Base-by-base conservation (phyloP, 2,329 filamentous ascomycete species). In the Alternaria sp. region DNA sequence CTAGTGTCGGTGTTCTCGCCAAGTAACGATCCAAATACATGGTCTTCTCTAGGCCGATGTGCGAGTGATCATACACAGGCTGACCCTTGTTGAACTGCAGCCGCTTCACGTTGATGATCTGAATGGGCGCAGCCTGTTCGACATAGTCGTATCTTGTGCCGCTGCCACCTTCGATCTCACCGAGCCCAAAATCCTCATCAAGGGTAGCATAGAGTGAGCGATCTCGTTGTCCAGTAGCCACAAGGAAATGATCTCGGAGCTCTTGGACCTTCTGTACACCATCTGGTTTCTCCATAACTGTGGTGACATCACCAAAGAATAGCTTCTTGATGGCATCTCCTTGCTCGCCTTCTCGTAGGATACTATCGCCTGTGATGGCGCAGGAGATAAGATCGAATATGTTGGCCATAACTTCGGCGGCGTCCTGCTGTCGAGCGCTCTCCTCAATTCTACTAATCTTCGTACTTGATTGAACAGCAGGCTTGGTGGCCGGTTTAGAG, bases 321-420 rank as follows among this genome's bases (percentile, higher is more conserved):
- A 74, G 62, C 31, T 70, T 69, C 77, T 92, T 92, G 62, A 97
- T 87, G 56, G 87, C 83, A 73, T 98, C 95, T 21, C 88, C 80
- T 76, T 97, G 94, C 63, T 96, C 90, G 3, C 90, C 90, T 42
- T 88, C 85, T 6, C 83, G 79, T 56, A 91, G 86, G 33, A 85
- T 80, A 3, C 84, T 85, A n/a, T 84, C 84, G 5, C 92, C 86
- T 56, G 85, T 88, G 71, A 98, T 93, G 2, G 94, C 93, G 51
- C 91, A 93, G 70, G 95, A 91, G n/a, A 97, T 82, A 50, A 95
- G 90, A 72, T 94, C 93, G 58, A 97, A 86, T 26, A 97, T 91
- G 70, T 94, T 95, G 58, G 92, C 92, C 80, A 97, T 93, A 44
- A 97, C 94, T 77, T 99, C 95, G 11, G 93, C 93, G 4, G 97